Evolutionary conservation across 2,329 filamentous ascomycete species (phyloP).

Genomic region (Paecilomyces fulvus): DNA sequence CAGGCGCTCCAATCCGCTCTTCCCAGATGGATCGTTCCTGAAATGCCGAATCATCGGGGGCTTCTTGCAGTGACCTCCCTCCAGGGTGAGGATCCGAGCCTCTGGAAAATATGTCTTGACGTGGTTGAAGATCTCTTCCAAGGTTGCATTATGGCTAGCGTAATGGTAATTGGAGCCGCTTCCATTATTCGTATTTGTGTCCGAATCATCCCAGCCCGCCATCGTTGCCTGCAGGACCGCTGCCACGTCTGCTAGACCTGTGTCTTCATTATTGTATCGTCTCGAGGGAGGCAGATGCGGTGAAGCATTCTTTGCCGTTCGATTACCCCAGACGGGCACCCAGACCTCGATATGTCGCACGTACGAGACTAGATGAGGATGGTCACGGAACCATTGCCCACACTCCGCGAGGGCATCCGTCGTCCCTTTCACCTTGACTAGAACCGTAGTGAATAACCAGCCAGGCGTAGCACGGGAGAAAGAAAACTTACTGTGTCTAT

Average conservation of each 20-base stretch:
- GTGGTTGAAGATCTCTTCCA: conserved; percentile 62
- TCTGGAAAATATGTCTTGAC: conserved; percentile 51
- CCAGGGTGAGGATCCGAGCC: conserved; percentile 59
- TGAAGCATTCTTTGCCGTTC: conserved; percentile 42
- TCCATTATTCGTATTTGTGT: conserved; percentile 10
- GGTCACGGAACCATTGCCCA: conserved; percentile 50
- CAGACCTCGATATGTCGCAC: conserved; percentile 68
- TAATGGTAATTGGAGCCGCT: conserved; percentile 24
- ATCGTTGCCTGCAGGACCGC: conserved; percentile 15
- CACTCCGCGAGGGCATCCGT: conserved; percentile 53
- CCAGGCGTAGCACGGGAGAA: neutral
- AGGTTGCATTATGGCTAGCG: conserved; percentile 54
- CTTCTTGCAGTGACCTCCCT: conserved; percentile 70
- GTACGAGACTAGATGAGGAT: conserved; percentile 53
- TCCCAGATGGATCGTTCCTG: conserved; percentile 24
- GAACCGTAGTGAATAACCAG: neutral
- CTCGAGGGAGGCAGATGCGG: conserved; percentile 22
- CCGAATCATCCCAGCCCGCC: conserved; percentile 18
- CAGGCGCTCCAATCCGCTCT: conserved; percentile 27
- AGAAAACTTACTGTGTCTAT: conserved; percentile 49
- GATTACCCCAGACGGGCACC: conserved; percentile 63
- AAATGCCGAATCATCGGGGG: conserved; percentile 59
- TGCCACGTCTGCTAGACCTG: conserved; percentile 13
- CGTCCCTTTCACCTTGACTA: conserved; percentile 64
- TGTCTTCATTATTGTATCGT: conserved; percentile 16